Evolutionary conservation across 2,329 filamentous ascomycete genomes (phyloP).

Genomic region (Xylaria sp.): DNA sequence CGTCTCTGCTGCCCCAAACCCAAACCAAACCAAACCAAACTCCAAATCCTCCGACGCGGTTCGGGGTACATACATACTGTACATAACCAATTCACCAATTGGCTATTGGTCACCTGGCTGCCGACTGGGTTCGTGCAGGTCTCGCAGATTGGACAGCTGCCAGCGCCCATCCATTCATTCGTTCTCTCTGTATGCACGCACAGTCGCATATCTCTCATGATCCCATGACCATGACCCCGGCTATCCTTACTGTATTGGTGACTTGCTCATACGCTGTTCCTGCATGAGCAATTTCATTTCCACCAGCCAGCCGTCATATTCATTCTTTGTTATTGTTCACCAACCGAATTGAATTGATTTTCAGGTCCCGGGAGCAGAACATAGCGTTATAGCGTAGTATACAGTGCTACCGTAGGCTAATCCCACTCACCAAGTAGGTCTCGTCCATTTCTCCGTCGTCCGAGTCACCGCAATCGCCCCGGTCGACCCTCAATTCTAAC

Average conservation of each 20-base stretch:
- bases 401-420: slow-evolving; percentile 24
- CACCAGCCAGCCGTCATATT: slow-evolving; percentile 9
- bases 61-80: too few species aligned
- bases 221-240: slow-evolving; percentile 28
- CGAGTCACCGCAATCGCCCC: slow-evolving; percentile 43
- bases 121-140: slow-evolving; percentile 28
- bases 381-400: too few species aligned
- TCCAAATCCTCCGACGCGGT: slow-evolving; percentile 18
- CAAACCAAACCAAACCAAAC: slow-evolving; percentile 6
- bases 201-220: not conserved
- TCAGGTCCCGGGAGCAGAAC: slow-evolving; percentile 9
- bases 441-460: slow-evolving; percentile 40
- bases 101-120: slow-evolving; percentile 32
- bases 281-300: slow-evolving; percentile 42
- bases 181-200: not conserved
- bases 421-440: slow-evolving; percentile 34
- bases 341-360: not conserved
- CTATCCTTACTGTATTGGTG: slow-evolving; percentile 21
- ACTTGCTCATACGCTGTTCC: slow-evolving; percentile 38
- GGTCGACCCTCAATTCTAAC: slow-evolving; percentile 59
- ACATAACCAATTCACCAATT: slow-evolving; percentile 3
- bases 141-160: slow-evolving; percentile 25
- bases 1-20: slow-evolving; percentile 9
- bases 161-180: slow-evolving; percentile 15
- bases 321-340: slow-evolving; percentile 15